Evolutionary conservation across 2,329 filamentous ascomycete species (phyloP), one percentile per base, ranked within the genome.

Genomic region (Ramularia endophylla): DNA sequence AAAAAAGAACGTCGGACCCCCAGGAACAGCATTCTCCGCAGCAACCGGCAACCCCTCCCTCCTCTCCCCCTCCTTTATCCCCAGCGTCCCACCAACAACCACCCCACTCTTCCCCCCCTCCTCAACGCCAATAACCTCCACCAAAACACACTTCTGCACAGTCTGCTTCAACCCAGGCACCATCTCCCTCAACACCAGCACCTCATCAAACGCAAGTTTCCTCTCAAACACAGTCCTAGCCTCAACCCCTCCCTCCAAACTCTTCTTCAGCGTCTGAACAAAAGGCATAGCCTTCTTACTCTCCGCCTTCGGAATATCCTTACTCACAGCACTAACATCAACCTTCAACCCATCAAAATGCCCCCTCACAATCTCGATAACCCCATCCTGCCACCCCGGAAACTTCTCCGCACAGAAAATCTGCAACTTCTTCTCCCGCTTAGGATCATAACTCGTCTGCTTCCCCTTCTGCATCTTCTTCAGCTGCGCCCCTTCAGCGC

Each of bases 241-340:
- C 47, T 85, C 83, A 20, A 58, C 47, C 36, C 74, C 73, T 27
- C 63, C 61, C 43, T 87, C 73, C 41, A 98, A 76, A 38, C 86
- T 80, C 65, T 78, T 85, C 81, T 95, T 95, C 46, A 97, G 71
- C 5, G 65, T 69, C 69, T 97, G 89, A 36, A 95, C 82, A 60
- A 95, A 97, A 0, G 92, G 92, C 90, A 97, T 97, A 2, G 88
- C 90, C 70, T 94, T 92, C 79, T 97, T 98, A 76, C 88, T 87
- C 68, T 94, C 86, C 59, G 87, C 74, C 72, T 94, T 94, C 54
- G 80, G 80, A 43, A 95, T 82, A 59, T 81, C 77, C 52, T 80
- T 81, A 57, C 81, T 85, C 34, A 95, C 71, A 42, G 78, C 80
- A 71, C 94, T 94, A 63, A 94, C 86, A 59, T 94, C 82, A 50